A percentile compares a stretch with the other conserved stretches of the same genome.
Conservation (phyloP, 495 filamentous ascomycete species). For the Trichoderma gamsii region DNA sequence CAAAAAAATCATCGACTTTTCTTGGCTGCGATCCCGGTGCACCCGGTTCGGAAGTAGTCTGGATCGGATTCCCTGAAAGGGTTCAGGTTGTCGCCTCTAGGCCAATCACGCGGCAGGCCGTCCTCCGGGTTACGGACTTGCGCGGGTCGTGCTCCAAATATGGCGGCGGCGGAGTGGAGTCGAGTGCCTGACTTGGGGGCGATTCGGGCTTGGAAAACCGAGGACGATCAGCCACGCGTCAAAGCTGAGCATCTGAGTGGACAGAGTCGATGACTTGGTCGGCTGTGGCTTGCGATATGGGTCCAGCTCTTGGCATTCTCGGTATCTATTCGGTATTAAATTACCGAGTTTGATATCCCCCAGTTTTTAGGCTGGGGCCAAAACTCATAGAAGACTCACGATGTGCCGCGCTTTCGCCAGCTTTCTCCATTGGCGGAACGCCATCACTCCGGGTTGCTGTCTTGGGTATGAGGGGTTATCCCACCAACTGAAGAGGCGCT, state of each 20-base stretch:
- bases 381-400: background rate
- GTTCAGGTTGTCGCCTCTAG: background rate
- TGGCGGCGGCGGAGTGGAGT: background rate
- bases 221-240: background rate
- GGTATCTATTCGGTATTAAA: background rate
- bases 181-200: background rate
- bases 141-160: conserved; percentile 1
- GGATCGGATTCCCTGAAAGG: background rate
- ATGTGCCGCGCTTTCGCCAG: background rate
- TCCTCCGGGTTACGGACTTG: conserved; percentile 4
- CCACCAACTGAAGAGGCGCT: background rate
- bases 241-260: background rate
- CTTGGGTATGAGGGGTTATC: background rate
- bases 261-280: background rate
- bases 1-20: background rate
- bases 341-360: background rate
- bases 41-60: background rate
- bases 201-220: background rate
- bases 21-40: conserved; percentile 9
- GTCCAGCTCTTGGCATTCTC: background rate
- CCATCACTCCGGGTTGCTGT: background rate
- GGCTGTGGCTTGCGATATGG: background rate
- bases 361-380: background rate
- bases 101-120: conserved; percentile 8
- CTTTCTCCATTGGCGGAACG: background rate